These are phyloP conservation scores for Mycena alexandri DNA, from an alignment of 768 basidiomycete genomes.

Conservation along the genomic window DNA sequence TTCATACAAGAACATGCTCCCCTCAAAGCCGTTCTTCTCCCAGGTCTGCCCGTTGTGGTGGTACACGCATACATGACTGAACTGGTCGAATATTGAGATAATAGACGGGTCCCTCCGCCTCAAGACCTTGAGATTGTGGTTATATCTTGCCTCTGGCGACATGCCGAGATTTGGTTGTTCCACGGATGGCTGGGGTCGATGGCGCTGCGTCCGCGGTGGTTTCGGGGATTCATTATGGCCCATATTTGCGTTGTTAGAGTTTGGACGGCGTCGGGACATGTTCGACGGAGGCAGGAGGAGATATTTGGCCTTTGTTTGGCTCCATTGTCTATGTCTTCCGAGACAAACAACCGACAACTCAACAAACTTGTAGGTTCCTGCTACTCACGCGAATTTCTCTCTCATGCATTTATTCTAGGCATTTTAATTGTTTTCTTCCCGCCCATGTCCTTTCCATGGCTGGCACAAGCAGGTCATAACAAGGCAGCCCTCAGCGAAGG, in stretches of 20 bases:
- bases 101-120: slow-evolving; percentile 85
- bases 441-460: slow-evolving; percentile 28
- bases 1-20: slow-evolving; percentile 92
- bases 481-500: slow-evolving; percentile 33
- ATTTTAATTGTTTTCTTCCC: neutral
- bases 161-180: slow-evolving; percentile 59
- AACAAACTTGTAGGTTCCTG: neutral
- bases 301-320: neutral
- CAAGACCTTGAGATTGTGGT: slow-evolving; percentile 85
- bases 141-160: slow-evolving; percentile 75
- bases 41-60: slow-evolving; percentile 80
- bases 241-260: slow-evolving; percentile 15
- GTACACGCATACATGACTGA: slow-evolving; percentile 89
- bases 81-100: slow-evolving; percentile 85
- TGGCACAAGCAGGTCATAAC: slow-evolving; percentile 25
- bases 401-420: neutral
- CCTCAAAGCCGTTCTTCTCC: slow-evolving; percentile 88
- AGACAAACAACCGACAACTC: neutral
- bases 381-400: neutral
- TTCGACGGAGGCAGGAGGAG: neutral
- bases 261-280: slow-evolving; percentile 28
- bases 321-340: neutral
- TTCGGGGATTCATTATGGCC: slow-evolving; percentile 17
- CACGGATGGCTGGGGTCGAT: slow-evolving; percentile 38
- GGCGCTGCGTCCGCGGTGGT: slow-evolving; percentile 25